Conservation (phyloP, 768 basidiomycete genomes). For the Favolaschia claudopus region DNA sequence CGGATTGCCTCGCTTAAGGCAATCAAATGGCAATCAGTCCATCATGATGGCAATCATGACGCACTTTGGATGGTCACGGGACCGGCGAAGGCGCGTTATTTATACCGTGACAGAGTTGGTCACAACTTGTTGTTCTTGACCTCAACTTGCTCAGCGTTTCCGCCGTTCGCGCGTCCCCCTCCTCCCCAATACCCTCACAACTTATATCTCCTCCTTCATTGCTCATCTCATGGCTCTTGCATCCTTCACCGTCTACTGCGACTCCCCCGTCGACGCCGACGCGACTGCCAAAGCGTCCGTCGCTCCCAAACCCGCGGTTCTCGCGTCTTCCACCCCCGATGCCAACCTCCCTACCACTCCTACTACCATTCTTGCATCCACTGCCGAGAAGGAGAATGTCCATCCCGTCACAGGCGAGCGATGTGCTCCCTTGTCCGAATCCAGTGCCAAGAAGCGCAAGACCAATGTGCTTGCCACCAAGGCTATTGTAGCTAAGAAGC, state of each 20-base stretch:
- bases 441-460: constrained; percentile 68
- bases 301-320: constrained; percentile 24
- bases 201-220: background rate
- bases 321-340: constrained; percentile 34
- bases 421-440: constrained; percentile 44
- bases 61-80: no score
- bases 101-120: background rate
- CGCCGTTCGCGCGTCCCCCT: background rate
- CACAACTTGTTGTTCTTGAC: background rate
- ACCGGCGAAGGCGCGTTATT: no score
- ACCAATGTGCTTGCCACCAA: constrained; percentile 66
- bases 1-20: no score
- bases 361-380: constrained; percentile 41
- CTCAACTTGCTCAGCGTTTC: no score
- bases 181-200: background rate
- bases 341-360: constrained; percentile 36
- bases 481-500: constrained; percentile 48
- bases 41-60: no score
- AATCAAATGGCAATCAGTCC: no score
- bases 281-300: constrained; percentile 39
- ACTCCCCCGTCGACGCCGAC: constrained; percentile 50
- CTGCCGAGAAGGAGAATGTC: constrained; percentile 79
- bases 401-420: constrained; percentile 78
- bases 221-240: constrained; percentile 56
- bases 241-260: constrained; percentile 72